phyloP scores from a whole-genome alignment of 2,329 filamentous ascomycete genomes.

The Fusarium protoensiforme region DNA sequence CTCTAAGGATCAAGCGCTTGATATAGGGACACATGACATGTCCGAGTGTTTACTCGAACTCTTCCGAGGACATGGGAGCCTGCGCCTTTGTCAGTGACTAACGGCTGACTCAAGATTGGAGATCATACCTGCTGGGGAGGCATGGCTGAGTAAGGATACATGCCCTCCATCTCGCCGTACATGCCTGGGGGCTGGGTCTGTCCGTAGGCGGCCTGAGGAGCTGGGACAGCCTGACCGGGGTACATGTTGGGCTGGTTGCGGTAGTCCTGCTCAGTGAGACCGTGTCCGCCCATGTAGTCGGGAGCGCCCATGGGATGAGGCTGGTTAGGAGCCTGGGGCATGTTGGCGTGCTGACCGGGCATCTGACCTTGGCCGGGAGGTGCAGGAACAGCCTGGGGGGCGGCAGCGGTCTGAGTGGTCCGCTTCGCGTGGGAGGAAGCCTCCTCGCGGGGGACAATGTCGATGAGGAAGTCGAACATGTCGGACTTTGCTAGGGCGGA shows the following conservation, averaged over 20 bases:
- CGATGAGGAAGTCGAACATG: conserved; percentile 99
- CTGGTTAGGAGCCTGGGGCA: conserved; percentile 67
- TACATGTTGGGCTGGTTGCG: conserved; percentile 85
- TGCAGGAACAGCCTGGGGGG: conserved; percentile 58
- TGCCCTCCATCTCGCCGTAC: conserved; percentile 83
- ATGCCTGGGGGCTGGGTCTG: conserved; percentile 77
- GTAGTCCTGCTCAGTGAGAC: conserved; percentile 80
- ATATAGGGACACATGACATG: neutral
- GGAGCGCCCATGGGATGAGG: conserved; percentile 68
- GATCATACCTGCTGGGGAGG: conserved; percentile 82
- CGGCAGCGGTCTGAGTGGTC: conserved; percentile 61
- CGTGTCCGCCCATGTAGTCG: conserved; percentile 73
- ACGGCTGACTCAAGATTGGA: neutral
- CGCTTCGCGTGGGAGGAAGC: conserved; percentile 87
- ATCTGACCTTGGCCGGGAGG: conserved; percentile 63
- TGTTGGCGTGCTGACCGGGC: conserved; percentile 61
- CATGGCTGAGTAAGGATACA: conserved; percentile 87
- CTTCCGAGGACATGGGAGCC: conserved; percentile 58
- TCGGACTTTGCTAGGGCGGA: conserved; percentile 96
- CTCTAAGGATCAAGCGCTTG: neutral
- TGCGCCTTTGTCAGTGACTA: conserved; percentile 30
- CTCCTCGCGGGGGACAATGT: conserved; percentile 97
- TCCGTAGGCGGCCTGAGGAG: conserved; percentile 77
- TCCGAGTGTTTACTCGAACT: conserved; percentile 52
- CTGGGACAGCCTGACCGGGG: conserved; percentile 79